Base-by-base conservation (phyloP, 257 asterid genomes). In the Lavandula angustifolia region DNA sequence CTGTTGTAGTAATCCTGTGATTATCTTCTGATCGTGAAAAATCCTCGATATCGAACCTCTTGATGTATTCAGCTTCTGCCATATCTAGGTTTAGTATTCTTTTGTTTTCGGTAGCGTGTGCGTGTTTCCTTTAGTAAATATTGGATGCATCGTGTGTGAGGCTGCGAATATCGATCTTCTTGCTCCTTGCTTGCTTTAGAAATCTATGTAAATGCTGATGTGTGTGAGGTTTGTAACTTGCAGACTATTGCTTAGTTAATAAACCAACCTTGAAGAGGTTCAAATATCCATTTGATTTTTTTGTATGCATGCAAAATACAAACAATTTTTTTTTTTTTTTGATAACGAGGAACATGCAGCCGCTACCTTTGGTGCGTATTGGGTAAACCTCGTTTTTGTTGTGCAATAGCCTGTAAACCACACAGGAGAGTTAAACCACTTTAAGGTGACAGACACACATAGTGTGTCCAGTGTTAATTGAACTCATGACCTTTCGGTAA, bases 91-190 rank as follows among this genome's bases (percentile, higher is more conserved):
- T 33, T 8, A 8, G 42, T 18, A 46, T 54, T 38, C 17, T 54
- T 54, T 59, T 37, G 46, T 38, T 40, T 38, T 17, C 63, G 73
- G 32, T 55, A 59, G 70, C 57, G 69, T 66, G 35, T 43, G 22
- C 66, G n/a, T 66, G 51, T 43, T 57, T 47, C 18, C 48, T 13
- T 43, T 62, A 69, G 73, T 73, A 65, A 60, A 77, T 68, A 48
- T 37, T 6, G 8, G 48, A 16, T 57, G 18, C 35, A 41, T 49
- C 11, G 72, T 5, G 18, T 7, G 9, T 37, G 11, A 61, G 48
- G 59, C 61, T 51, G 56, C 41, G 38, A 29, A 52, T 41, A n/a
- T 22, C 27, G 27, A 22, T 22, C 27, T 22, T 22, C 12, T n/a
- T 4, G 8, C 10, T 46, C 57, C 55, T n/a, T 40, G 46, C 6